Evolutionary conservation across 129 eudicot genomes (phyloP), one percentile per base, ranked within the genome.

Genomic region (sunflower (Helianthus annuus)): DNA sequence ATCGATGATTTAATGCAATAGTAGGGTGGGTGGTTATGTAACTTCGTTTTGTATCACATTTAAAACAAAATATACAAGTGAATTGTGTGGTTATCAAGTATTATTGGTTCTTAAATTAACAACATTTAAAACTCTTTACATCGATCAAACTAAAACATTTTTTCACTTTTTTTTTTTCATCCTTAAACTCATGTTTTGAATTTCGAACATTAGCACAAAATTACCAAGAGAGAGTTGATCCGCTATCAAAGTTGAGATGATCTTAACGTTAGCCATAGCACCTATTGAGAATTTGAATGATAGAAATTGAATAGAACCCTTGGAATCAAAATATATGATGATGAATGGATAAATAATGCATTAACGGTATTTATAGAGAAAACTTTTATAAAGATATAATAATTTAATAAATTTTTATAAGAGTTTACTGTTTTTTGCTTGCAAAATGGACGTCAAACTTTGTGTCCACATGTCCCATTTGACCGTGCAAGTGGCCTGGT

Each of bases 171-270:
- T 2, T 19, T 52, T 14, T 19, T 59, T 59, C 9, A 13, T 1
- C 17, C 2, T 29, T 27, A 9, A 24, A 59, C 16, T 10, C 3
- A 3, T 10, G 16, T 11, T 12, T 29, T 59, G 10, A 29, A 4
- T 5, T 6, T 59, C 1, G 4, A 59, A 59, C 9, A 9, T 4
- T 22, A 67, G 12, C 52, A 1, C 3, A 7, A 42, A 66, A 66
- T 66, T 67, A 67, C 72, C 72, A 13, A 66, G 40, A 46, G 16
- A 45, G 14, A 66, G 10, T 10, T 67, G 71, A 67, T 46, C 59
- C 7, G 10, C 59, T 11, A 67, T 48, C 12, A 67, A 48, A 48
- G 57, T 3, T 67, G 72, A 67, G 59, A 67, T 67, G 1, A 48
- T 19, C 72, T 67, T 67, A 45, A 14, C 45, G 15, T 0, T 48